phyloP scores from a whole-genome alignment of 2,329 filamentous ascomycete species.

The Epichloe hybrida region DNA sequence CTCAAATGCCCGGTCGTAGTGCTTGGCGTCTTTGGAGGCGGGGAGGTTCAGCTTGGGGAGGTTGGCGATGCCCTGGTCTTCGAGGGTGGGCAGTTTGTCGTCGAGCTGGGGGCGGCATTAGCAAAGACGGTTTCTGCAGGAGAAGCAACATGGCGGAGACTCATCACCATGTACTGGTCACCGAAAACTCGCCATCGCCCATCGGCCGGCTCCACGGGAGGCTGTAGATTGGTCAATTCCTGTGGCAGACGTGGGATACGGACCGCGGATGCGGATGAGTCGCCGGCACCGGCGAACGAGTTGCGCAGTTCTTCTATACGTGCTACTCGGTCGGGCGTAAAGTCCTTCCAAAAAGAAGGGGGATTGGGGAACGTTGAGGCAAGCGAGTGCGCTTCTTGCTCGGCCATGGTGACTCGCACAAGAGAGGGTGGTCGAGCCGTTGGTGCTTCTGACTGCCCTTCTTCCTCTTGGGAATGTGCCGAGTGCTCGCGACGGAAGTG shows the following conservation, averaged over 20 bases:
- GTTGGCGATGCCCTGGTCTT: slow-evolving; percentile 57
- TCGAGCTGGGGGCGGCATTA: slow-evolving; percentile 24
- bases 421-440: not conserved
- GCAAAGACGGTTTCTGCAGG: not conserved
- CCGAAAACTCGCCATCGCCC: slow-evolving; percentile 68
- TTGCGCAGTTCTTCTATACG: slow-evolving; percentile 34
- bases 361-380: slow-evolving; percentile 65
- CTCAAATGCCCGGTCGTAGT: slow-evolving; percentile 51
- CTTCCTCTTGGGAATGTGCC: too few species aligned
- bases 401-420: slow-evolving; percentile 38
- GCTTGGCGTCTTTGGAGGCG: slow-evolving; percentile 35
- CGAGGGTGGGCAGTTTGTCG: slow-evolving; percentile 51
- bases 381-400: slow-evolving; percentile 31
- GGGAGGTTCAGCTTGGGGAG: slow-evolving; percentile 33
- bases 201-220: slow-evolving; percentile 58
- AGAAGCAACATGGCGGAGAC: not conserved
- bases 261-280: slow-evolving; percentile 13
- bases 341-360: slow-evolving; percentile 86
- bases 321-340: slow-evolving; percentile 61
- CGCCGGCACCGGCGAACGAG: slow-evolving; percentile 19
- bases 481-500: too few species aligned
- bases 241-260: slow-evolving; percentile 42
- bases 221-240: slow-evolving; percentile 66
- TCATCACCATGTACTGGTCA: slow-evolving; percentile 44
- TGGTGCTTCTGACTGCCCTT: too few species aligned